Base-by-base conservation (phyloP, 2,329 filamentous ascomycete species). In the Elsinoe necatrix region DNA sequence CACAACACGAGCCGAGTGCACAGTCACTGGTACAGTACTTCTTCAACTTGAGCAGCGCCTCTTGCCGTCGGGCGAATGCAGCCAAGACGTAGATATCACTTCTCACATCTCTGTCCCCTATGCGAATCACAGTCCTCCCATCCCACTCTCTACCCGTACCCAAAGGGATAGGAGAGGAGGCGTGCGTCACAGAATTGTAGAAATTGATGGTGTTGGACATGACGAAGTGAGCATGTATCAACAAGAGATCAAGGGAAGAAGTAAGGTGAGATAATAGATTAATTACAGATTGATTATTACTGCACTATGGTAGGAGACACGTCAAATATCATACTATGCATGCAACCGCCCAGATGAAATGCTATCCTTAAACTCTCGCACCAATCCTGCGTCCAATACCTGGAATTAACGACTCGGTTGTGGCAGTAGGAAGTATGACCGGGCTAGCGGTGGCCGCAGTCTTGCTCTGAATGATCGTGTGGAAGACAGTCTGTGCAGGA, bases 401-500 rank as follows among this genome's bases (percentile, higher is more conserved):
- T 18, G 41, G 20, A n/a, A 45, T 45, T 18, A 45, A 21, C 4
- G 34, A 37, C 20, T 45, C 41, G 18, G 20, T 45, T 2, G 41
- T 27, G 1, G 41, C 45, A 14, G 45, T 35, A 5, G 45, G 45
- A 11, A 31, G 25, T 14, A 50, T 50, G 27, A 52, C 48, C 14
- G 48, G 48, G 14, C 25, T 52, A 23, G 16, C 29, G 20, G 31
- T 39, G 1, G 43, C 43, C 3, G 12, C 14, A n/a, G 14, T 3
- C 34, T 37, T 4, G 43, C 43, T 48, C 21, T 48, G 43, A 14
- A 31, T 52, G 48, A 52, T 39, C 12, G 48, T 52, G 31, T 52
- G 48, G 31, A 52, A 52, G 31, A 52, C 48, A n/a, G 48, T 52
- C 48, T 52, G 48, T 21, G 48, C 48, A 23, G 48, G 48, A 6